phyloP scores from a whole-genome alignment of 2,329 filamentous ascomycete genomes.

The Beauveria caledonica region DNA sequence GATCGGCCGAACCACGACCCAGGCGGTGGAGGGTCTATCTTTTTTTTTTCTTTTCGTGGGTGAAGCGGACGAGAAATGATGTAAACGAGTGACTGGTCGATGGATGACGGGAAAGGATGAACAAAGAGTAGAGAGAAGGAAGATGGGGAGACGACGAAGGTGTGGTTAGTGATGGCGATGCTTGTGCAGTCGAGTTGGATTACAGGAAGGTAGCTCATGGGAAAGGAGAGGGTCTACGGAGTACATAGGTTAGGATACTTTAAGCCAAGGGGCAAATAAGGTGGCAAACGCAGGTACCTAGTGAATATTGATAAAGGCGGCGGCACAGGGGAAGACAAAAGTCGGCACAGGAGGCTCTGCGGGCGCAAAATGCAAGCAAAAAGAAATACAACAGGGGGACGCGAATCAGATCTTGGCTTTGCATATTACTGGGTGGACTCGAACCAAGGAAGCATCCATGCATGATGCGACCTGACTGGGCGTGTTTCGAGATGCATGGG shows the following conservation, averaged over 20 bases:
- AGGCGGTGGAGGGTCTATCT: neutral
- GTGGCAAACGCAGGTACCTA: neutral
- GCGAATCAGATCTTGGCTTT: conserved; percentile 5
- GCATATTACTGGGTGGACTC: neutral
- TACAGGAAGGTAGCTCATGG: neutral
- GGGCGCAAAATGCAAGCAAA: neutral
- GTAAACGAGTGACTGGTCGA: conserved; percentile 12
- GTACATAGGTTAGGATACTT: neutral
- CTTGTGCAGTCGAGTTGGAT: neutral
- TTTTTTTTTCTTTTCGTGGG: neutral
- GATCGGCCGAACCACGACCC: conserved; percentile 7
- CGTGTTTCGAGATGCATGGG: conserved; percentile 2
- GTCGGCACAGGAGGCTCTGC: too few relatives aligned
- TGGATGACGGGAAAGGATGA: neutral
- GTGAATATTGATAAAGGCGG: too few relatives aligned
- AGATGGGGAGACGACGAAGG: conserved; percentile 9
- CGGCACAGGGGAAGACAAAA: neutral
- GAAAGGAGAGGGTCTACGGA: neutral
- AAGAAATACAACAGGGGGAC: neutral
- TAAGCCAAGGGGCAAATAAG: neutral
- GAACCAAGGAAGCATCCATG: conserved; percentile 7
- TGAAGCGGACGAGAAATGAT: neutral
- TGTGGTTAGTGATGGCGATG: neutral
- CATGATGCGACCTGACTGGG: neutral
- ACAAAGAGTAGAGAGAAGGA: neutral